Conservation (phyloP, 108 stramenopile genomes). For the Schizochytrium sp. region DNA sequence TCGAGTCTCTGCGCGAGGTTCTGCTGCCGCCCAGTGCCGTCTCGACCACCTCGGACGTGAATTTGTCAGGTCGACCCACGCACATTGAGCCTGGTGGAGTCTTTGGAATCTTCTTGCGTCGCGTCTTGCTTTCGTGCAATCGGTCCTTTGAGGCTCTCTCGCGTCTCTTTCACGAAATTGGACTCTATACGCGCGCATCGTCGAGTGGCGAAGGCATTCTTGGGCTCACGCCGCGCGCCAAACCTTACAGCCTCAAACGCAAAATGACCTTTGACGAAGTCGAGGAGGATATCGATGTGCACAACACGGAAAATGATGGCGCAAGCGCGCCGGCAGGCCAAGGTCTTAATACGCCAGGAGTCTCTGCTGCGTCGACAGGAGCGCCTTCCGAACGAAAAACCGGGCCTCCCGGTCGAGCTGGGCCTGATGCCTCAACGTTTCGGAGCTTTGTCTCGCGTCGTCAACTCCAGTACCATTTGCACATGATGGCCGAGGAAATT, state of each 20-base stretch:
- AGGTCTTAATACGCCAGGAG: background rate
- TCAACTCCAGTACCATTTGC: constrained; percentile 34
- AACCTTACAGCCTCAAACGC: background rate
- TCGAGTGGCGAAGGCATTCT: background rate
- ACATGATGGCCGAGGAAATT: constrained; percentile 20
- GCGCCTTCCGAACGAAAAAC: too few species aligned
- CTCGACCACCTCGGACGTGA: background rate
- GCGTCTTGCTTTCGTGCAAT: background rate
- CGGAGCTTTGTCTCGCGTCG: constrained; percentile 20
- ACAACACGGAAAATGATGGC: background rate
- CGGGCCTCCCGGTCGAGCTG: background rate
- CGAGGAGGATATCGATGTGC: background rate
- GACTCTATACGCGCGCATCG: background rate
- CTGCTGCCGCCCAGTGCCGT: background rate
- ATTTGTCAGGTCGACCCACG: background rate
- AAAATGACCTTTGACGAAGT: background rate
- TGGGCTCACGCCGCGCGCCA: background rate
- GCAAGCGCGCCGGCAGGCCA: background rate
- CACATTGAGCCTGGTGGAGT: background rate
- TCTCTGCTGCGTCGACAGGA: too few species aligned
- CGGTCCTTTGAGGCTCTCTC: background rate
- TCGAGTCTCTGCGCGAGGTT: background rate
- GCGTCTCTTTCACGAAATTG: background rate
- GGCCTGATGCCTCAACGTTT: background rate
- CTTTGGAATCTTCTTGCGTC: constrained; percentile 14